These are phyloP conservation scores for Apiospora hydei DNA, from an alignment of 2,329 filamentous ascomycete genomes.

Conservation along the genomic window DNA sequence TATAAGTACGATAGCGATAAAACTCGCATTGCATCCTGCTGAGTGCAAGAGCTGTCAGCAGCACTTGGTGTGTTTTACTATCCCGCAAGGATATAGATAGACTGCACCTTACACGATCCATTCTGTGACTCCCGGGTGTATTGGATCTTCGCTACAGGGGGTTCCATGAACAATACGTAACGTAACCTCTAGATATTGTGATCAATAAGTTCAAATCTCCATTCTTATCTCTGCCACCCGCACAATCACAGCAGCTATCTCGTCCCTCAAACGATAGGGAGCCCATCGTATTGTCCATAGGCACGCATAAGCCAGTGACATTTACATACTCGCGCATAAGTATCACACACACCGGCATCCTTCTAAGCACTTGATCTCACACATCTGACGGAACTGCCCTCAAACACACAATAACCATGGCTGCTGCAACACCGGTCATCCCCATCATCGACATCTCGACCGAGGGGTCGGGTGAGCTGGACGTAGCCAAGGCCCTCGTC, in stretches of 20 bases:
- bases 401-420: not conserved
- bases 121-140: not conserved
- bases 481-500: constrained; percentile 73
- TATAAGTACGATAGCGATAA: not conserved
- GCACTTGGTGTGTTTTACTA: not conserved
- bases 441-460: constrained; percentile 84
- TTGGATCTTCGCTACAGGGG: not conserved
- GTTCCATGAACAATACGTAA: not conserved
- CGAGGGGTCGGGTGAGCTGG: constrained; percentile 57
- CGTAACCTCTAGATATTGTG: not conserved
- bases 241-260: not conserved
- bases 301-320: not conserved
- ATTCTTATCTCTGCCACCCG: constrained; percentile 1
- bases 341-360: too few species aligned
- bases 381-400: not conserved
- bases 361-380: not conserved
- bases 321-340: too few species aligned
- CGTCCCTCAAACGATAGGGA: constrained; percentile 31
- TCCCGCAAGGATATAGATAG: not conserved
- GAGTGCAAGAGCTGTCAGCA: not conserved
- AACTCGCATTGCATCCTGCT: not conserved
- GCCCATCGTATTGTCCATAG: not conserved
- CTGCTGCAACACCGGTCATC: constrained; percentile 56
- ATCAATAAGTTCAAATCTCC: not conserved
- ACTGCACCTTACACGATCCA: not conserved